Percentiles rank a stretch among this genome's conserved stretches.
phyloP scores from a whole-genome alignment of 495 filamentous ascomycete genomes.

The Talaromyces trachyspermus region DNA sequence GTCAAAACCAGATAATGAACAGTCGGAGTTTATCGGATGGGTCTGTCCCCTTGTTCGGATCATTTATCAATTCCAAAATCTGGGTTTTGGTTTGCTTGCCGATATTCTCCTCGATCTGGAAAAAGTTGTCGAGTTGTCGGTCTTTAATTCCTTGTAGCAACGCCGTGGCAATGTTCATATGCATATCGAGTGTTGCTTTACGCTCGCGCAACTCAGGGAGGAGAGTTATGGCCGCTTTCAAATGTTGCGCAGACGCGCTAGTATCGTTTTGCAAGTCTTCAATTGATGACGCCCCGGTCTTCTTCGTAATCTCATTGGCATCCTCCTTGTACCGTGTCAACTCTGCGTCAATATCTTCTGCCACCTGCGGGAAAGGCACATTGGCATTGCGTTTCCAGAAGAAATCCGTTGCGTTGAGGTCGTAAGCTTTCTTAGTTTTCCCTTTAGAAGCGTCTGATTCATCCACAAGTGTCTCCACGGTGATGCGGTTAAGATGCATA shows the following conservation, averaged over 20 bases:
- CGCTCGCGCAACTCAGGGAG: conserved; percentile 88
- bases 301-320: conserved; percentile 87
- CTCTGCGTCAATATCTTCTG: conserved; percentile 90
- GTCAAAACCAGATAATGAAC: conserved; percentile 98
- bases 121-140: conserved; percentile 91
- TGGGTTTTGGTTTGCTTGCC: conserved; percentile 87
- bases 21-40: conserved; percentile 82
- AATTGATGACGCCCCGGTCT: conserved; percentile 85
- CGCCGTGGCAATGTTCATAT: conserved; percentile 96
- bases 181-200: conserved; percentile 90
- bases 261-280: conserved; percentile 91
- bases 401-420: conserved; percentile 85
- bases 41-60: conserved; percentile 71
- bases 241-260: conserved; percentile 80
- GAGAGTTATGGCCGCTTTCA: conserved; percentile 90
- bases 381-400: conserved; percentile 97
- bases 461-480: conserved; percentile 73
- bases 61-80: conserved; percentile 80
- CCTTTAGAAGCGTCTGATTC: conserved; percentile 65
- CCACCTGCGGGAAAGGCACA: conserved; percentile 89
- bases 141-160: conserved; percentile 86
- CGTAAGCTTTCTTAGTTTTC: conserved; percentile 75
- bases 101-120: conserved; percentile 90
- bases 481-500: conserved; percentile 95
- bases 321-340: conserved; percentile 93